A percentile compares a stretch with the other conserved stretches of the same genome.
phyloP scores from a whole-genome alignment of 805 yeast species.

The Schizosaccharomyces cryophilus region DNA sequence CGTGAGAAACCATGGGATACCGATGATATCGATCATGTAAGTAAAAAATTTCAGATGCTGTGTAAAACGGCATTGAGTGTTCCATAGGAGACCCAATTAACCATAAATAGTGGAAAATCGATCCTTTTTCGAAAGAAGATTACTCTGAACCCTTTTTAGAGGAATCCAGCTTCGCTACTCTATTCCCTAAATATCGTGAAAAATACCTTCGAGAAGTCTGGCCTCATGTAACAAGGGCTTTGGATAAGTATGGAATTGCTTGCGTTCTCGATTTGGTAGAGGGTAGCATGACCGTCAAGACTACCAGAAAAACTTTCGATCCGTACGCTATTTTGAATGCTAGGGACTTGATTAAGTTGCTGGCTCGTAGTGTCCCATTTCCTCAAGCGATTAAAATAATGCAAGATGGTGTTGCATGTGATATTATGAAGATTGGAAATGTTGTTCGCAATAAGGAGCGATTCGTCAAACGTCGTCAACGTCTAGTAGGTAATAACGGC shows the following conservation, averaged over 20 bases:
- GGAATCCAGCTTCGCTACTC: conserved; percentile 80
- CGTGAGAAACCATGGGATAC: conserved; percentile 46
- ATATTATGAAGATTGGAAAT: conserved; percentile 82
- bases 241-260: conserved; percentile 48
- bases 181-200: conserved; percentile 93
- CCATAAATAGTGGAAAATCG: conserved; percentile 51
- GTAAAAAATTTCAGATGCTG: not conserved
- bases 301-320: conserved; percentile 85
- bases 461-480: conserved; percentile 82
- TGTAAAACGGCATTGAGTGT: not conserved
- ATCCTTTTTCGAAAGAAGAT: conserved; percentile 74
- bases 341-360: conserved; percentile 72
- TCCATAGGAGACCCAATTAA: not conserved
- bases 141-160: conserved; percentile 79
- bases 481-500: conserved; percentile 90
- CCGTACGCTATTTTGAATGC: conserved; percentile 87
- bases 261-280: conserved; percentile 77
- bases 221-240: conserved; percentile 71
- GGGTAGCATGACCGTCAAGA: conserved; percentile 90
- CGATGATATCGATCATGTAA: conserved; percentile 42
- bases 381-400: conserved; percentile 86
- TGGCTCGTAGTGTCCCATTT: conserved; percentile 89
- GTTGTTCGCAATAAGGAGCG: conserved; percentile 76
- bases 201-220: conserved; percentile 67
- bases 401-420: conserved; percentile 85